Conservation (phyloP, 2,329 filamentous ascomycete genomes). For the Xylaria sp. region DNA sequence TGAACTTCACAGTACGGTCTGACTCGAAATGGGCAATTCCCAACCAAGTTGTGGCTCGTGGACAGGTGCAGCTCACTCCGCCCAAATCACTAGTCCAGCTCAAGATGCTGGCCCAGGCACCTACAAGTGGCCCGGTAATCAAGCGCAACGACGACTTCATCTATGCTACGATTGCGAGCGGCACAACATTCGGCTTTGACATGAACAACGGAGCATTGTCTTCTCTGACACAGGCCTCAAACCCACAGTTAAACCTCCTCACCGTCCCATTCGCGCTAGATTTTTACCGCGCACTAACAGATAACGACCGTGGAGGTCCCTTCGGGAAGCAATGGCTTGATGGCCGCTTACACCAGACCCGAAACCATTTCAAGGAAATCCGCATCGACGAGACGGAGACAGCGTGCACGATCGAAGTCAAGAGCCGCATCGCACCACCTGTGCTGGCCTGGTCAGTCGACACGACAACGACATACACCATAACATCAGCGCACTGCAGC, state of each 20-base stretch:
- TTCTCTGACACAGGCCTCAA: slow-evolving; percentile 54
- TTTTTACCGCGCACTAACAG: slow-evolving; percentile 73
- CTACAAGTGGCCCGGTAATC: slow-evolving; percentile 36
- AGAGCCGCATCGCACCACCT: slow-evolving; percentile 69
- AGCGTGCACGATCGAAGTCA: slow-evolving; percentile 57
- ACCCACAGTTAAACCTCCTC: slow-evolving; percentile 54
- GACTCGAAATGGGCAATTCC: slow-evolving; percentile 63
- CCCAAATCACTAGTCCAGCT: slow-evolving; percentile 49
- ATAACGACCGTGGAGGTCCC: slow-evolving; percentile 69
- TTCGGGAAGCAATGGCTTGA: slow-evolving; percentile 69
- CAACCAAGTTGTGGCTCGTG: slow-evolving; percentile 64
- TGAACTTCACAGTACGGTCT: slow-evolving; percentile 59
- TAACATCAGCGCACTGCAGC: slow-evolving; percentile 60
- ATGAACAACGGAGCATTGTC: slow-evolving; percentile 56
- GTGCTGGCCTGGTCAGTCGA: slow-evolving; percentile 71
- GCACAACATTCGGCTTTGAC: slow-evolving; percentile 58
- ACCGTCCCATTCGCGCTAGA: slow-evolving; percentile 59
- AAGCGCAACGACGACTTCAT: slow-evolving; percentile 48
- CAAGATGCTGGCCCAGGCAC: slow-evolving; percentile 38
- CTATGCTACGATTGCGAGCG: slow-evolving; percentile 52
- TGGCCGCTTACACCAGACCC: slow-evolving; percentile 59
- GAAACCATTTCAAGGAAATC: slow-evolving; percentile 54
- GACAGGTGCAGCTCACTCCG: slow-evolving; percentile 57
- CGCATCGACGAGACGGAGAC: slow-evolving; percentile 47
- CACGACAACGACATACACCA: slow-evolving; percentile 64